Evolutionary conservation across 495 filamentous ascomycete species (phyloP).

Genomic region (Xylaria cubensis): DNA sequence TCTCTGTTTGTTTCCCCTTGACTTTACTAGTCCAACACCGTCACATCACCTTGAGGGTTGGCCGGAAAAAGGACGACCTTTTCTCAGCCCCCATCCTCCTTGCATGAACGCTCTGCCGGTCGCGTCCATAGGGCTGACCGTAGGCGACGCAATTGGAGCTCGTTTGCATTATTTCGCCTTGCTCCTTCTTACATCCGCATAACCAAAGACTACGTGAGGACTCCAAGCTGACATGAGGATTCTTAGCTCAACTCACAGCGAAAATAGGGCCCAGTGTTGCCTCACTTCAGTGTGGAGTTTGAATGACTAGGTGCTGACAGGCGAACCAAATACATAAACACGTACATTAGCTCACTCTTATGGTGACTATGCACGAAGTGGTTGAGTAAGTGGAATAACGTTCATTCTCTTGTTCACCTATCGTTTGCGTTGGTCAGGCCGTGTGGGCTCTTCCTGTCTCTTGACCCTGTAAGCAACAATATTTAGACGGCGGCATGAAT

Average conservation of each 20-base stretch:
- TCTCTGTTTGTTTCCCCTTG: constrained; percentile 2
- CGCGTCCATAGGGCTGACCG: constrained; percentile 26
- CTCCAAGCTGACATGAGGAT: constrained; percentile 20
- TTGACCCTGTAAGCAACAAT: neutral
- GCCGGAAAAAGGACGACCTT: neutral
- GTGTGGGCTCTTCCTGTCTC: neutral
- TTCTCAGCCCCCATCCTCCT: constrained; percentile 18
- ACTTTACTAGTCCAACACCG: neutral
- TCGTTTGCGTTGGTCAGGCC: neutral
- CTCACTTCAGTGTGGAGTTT: neutral
- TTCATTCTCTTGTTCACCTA: constrained; percentile 13
- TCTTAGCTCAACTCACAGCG: neutral
- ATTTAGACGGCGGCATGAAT: neutral
- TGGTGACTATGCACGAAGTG: constrained; percentile 26
- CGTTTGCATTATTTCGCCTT: neutral
- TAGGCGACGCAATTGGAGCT: neutral
- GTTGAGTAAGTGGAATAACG: constrained; percentile 24
- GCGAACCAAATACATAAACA: neutral
- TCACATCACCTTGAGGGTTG: constrained; percentile 7
- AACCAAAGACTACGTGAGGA: neutral
- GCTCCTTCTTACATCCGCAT: neutral
- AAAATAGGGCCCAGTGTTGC: constrained; percentile 4
- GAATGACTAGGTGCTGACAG: constrained; percentile 2
- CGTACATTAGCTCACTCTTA: neutral
- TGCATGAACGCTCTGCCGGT: constrained; percentile 20